These are phyloP conservation scores for Cucurbita argyrosperma DNA, from an alignment of 306 rosid genomes.

Conservation along the genomic window DNA sequence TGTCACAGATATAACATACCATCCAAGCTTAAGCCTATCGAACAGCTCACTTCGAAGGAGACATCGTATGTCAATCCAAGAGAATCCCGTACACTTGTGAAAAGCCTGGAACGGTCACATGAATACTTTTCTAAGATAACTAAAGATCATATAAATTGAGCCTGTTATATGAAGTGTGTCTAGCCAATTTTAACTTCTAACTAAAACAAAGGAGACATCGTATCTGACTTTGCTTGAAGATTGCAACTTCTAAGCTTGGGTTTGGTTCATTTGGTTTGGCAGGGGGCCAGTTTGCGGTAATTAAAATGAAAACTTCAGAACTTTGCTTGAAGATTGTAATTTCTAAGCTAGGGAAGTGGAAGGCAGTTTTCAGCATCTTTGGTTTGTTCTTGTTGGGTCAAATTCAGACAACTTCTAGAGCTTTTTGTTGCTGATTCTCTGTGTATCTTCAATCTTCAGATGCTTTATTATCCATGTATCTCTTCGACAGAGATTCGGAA, in stretches of 20 bases:
- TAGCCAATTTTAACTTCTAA: background rate
- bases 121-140: background rate
- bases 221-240: background rate
- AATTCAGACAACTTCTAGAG: background rate
- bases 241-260: background rate
- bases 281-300: background rate
- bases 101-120: constrained; percentile 54
- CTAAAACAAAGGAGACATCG: background rate
- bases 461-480: background rate
- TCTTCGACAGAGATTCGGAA: background rate
- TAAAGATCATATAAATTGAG: background rate
- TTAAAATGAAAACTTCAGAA: background rate
- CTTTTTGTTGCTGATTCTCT: background rate
- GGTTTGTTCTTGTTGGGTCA: background rate
- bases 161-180: no score
- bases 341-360: background rate
- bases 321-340: background rate
- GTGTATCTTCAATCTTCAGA: background rate
- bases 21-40: constrained; percentile 85
- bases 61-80: constrained; percentile 96
- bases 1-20: constrained; percentile 96
- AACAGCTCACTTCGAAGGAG: constrained; percentile 82
- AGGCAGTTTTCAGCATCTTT: background rate
- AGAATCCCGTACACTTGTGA: constrained; percentile 87
- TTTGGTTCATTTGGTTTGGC: background rate